Evolutionary conservation across 2,329 filamentous ascomycete genomes (phyloP).

Genomic region (Penicillium fuscoglaucum): DNA sequence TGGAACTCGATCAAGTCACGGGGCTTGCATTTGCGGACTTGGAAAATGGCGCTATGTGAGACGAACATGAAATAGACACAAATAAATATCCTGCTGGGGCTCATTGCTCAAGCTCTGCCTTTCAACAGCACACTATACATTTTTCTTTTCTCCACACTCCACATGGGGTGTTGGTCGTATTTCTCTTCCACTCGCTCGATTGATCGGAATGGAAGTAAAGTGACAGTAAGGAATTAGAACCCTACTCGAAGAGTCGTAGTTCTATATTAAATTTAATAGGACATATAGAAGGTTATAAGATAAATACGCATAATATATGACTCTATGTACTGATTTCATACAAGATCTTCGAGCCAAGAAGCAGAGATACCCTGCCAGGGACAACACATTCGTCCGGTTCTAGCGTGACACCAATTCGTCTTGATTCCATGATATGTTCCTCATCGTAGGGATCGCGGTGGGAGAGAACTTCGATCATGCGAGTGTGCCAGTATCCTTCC

Average conservation of each 20-base stretch:
- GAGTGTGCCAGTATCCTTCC: not conserved
- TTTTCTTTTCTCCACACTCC: not conserved
- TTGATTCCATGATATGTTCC: not conserved
- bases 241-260: too few species aligned
- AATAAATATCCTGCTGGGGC: not conserved
- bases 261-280: too few species aligned
- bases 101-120: not conserved
- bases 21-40: constrained; percentile 25
- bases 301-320: not conserved
- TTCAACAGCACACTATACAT: not conserved
- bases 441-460: constrained; percentile 1
- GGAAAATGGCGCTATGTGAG: not conserved
- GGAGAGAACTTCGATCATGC: constrained; percentile 2
- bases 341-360: too few species aligned
- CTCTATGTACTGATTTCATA: not conserved
- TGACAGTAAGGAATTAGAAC: too few species aligned
- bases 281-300: not conserved
- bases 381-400: not conserved
- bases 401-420: not conserved
- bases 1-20: constrained; percentile 44
- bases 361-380: not conserved
- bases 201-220: not conserved
- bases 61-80: not conserved
- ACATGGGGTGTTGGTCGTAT: not conserved
- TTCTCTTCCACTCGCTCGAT: not conserved